Conservation (phyloP, 2,329 filamentous ascomycete genomes). For the Thielaviopsis euricoi region DNA sequence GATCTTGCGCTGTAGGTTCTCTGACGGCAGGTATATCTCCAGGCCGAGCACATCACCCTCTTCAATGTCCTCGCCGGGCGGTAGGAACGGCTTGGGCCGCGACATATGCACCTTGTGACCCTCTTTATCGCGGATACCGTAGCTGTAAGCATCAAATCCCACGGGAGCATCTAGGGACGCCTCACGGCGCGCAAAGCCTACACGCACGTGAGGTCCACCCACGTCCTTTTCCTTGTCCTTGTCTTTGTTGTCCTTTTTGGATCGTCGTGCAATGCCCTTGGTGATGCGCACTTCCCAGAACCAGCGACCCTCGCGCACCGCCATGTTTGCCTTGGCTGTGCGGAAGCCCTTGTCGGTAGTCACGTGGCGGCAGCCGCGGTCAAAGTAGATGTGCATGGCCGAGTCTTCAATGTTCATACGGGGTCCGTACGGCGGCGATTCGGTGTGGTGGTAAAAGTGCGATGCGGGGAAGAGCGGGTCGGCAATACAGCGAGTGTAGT, state of each 20-base stretch:
- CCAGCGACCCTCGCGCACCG: constrained; percentile 72
- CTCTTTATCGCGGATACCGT: constrained; percentile 74
- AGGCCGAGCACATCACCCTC: constrained; percentile 91
- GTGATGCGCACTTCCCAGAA: constrained; percentile 92
- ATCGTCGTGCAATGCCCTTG: constrained; percentile 44
- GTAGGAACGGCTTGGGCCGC: constrained; percentile 78
- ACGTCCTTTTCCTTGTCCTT: constrained; percentile 19
- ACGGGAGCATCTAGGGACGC: constrained; percentile 70
- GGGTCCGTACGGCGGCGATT: constrained; percentile 66
- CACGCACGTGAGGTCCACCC: constrained; percentile 51
- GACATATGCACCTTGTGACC: constrained; percentile 91
- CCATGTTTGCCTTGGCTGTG: constrained; percentile 79
- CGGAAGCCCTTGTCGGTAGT: constrained; percentile 89
- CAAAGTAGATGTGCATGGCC: constrained; percentile 70
- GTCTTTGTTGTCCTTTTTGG: constrained; percentile 18
- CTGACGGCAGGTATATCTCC: constrained; percentile 77
- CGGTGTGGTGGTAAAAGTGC: constrained; percentile 78
- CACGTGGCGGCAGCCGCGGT: constrained; percentile 56
- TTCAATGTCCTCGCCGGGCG: constrained; percentile 57
- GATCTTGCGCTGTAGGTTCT: constrained; percentile 73
- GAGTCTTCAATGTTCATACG: constrained; percentile 89
- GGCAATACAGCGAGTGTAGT: constrained; percentile 80
- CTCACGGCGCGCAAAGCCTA: constrained; percentile 74
- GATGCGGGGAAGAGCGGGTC: constrained; percentile 75
- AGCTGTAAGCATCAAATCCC: constrained; percentile 83